These are phyloP conservation scores for Trametopsis cervina DNA, from an alignment of 768 basidiomycete genomes.

Conservation along the genomic window DNA sequence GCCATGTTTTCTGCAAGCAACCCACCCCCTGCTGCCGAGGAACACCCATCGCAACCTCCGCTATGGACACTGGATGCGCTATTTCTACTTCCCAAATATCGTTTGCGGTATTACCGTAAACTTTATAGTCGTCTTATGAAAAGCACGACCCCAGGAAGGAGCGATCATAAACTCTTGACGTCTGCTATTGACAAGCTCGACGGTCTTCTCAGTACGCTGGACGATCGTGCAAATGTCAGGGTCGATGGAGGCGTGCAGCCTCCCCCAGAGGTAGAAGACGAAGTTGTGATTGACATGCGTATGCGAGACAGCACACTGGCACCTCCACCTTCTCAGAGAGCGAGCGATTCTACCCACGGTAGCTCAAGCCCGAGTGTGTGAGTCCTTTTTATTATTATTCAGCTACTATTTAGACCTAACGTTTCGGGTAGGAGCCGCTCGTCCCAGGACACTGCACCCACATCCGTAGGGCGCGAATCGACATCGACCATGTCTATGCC, in stretches of 20 bases:
- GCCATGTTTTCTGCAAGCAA: slow-evolving; percentile 56
- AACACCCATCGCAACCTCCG: slow-evolving; percentile 29
- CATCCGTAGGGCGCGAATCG: slow-evolving; percentile 46
- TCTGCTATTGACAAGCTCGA: slow-evolving; percentile 80
- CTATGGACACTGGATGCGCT: slow-evolving; percentile 83
- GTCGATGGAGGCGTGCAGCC: slow-evolving; percentile 34
- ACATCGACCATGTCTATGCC: slow-evolving; percentile 47
- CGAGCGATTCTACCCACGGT: slow-evolving; percentile 19
- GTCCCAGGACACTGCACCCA: slow-evolving; percentile 53
- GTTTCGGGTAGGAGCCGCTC: slow-evolving; percentile 42
- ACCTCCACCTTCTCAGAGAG: slow-evolving; percentile 18
- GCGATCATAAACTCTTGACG: slow-evolving; percentile 77
- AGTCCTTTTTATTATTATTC: slow-evolving; percentile 19
- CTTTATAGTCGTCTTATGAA: slow-evolving; percentile 81
- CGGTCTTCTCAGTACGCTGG: slow-evolving; percentile 57
- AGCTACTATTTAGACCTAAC: neutral
- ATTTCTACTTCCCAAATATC: slow-evolving; percentile 78
- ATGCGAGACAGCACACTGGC: slow-evolving; percentile 23
- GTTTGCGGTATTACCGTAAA: slow-evolving; percentile 89
- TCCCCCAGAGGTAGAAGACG: slow-evolving; percentile 39
- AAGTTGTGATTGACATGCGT: slow-evolving; percentile 51
- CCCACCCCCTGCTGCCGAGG: slow-evolving; percentile 41
- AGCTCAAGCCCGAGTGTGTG: slow-evolving; percentile 49
- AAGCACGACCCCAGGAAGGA: slow-evolving; percentile 78
- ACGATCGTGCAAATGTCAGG: slow-evolving; percentile 46